Percentiles rank a stretch among this genome's conserved stretches.
phyloP scores from a whole-genome alignment of 768 basidiomycete species.

The Coprinopsis strossmayeri region DNA sequence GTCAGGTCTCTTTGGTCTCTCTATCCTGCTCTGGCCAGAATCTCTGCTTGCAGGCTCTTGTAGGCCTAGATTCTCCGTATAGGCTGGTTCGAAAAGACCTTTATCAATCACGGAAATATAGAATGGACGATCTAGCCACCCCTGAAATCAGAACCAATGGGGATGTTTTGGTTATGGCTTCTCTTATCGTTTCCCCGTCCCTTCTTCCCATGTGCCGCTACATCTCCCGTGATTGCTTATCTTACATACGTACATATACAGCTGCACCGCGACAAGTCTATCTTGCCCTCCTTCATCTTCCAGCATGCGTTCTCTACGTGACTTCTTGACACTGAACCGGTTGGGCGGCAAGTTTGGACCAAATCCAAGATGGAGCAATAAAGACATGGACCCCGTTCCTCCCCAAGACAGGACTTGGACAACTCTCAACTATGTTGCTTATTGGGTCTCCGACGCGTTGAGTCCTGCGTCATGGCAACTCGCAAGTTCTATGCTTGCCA shows the following conservation, averaged over 20 bases:
- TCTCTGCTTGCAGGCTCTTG: no score
- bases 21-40: no score
- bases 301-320: not conserved
- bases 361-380: constrained; percentile 57
- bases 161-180: not conserved
- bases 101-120: no score
- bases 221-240: not conserved
- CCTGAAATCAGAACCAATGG: not conserved
- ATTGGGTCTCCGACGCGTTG: constrained; percentile 51
- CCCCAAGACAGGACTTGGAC: constrained; percentile 57
- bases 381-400: constrained; percentile 75
- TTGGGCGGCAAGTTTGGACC: constrained; percentile 42
- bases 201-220: not conserved
- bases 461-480: constrained; percentile 51
- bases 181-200: not conserved
- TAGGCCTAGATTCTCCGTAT: no score
- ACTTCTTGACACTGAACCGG: not conserved
- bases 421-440: constrained; percentile 58
- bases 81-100: no score
- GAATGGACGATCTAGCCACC: no score
- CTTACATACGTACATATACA: not conserved
- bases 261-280: not conserved
- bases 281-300: not conserved
- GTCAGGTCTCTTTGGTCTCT: no score
- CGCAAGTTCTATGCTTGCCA: constrained; percentile 67